Evolutionary conservation across 768 basidiomycete genomes (phyloP).

Genomic region (Hortiboletus flavorubellus): DNA sequence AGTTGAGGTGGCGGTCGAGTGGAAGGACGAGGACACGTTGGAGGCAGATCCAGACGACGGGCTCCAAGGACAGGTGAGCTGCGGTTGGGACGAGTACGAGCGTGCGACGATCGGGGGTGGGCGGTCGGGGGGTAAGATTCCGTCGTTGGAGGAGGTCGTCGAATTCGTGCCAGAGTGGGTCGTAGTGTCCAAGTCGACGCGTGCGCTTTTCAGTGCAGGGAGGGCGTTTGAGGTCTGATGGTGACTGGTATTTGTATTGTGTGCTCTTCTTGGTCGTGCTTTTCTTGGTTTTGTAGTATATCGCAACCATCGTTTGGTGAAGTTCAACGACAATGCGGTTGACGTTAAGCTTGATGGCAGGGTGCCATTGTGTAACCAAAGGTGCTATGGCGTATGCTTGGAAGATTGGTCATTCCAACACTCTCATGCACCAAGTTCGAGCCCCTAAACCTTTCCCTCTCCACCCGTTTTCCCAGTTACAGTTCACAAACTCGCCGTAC

Average conservation of each 20-base stretch:
- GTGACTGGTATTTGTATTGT: not conserved
- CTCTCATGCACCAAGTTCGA: no score
- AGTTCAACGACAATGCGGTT: not conserved
- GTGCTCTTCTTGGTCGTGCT: not conserved
- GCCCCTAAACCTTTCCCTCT: no score
- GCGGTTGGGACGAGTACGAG: conserved; percentile 69
- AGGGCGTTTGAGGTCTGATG: conserved; percentile 20
- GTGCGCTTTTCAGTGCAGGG: conserved; percentile 57
- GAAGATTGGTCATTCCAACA: no score
- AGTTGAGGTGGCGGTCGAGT: conserved; percentile 53
- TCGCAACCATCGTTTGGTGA: not conserved
- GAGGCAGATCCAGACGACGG: conserved; percentile 14
- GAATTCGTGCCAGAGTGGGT: conserved; percentile 67
- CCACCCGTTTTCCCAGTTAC: no score
- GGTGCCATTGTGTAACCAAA: no score
- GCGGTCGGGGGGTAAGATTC: conserved; percentile 45
- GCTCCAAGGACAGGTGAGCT: conserved; percentile 47
- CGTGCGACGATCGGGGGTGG: conserved; percentile 50
- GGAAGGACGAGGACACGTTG: conserved; percentile 30
- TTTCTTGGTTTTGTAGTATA: not conserved
- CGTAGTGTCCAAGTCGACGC: conserved; percentile 50
- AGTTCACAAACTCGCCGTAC: no score
- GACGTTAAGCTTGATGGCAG: no score
- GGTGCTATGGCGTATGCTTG: no score
- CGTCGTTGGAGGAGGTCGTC: conserved; percentile 66